Evolutionary conservation across 1,139 yeast genomes (phyloP).

Genomic region (Candida sp.): DNA sequence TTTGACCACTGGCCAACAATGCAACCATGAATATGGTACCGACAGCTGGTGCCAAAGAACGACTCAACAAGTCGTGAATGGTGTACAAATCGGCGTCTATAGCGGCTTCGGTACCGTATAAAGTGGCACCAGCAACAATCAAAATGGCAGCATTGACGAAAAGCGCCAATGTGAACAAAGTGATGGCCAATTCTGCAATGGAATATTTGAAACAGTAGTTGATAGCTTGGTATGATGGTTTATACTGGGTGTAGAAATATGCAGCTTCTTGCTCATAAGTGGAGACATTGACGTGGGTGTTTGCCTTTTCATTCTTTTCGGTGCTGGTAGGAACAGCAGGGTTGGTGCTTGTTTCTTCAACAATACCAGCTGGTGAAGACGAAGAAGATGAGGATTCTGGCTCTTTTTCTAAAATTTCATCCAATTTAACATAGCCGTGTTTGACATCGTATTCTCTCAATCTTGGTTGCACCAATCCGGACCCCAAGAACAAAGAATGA

Average conservation of each 20-base stretch:
- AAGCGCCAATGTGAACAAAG: constrained; percentile 74
- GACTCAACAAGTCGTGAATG: constrained; percentile 61
- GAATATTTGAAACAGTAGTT: constrained; percentile 70
- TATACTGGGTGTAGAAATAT: constrained; percentile 48
- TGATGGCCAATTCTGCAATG: constrained; percentile 63
- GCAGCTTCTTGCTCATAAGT: constrained; percentile 31
- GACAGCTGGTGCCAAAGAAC: constrained; percentile 67
- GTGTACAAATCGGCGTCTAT: constrained; percentile 76
- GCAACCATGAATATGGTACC: constrained; percentile 84
- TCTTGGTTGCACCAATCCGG: constrained; percentile 80
- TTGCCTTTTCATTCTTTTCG: constrained; percentile 7
- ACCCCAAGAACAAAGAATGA: constrained; percentile 75
- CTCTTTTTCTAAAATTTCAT: constrained; percentile 16
- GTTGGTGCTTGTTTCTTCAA: constrained; percentile 1
- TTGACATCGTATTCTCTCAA: constrained; percentile 64
- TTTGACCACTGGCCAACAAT: constrained; percentile 74
- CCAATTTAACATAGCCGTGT: constrained; percentile 46
- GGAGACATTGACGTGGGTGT: constrained; percentile 10
- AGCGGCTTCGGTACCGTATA: constrained; percentile 68
- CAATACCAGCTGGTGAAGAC: constrained; percentile 5
- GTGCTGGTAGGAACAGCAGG: background rate
- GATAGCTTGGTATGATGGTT: constrained; percentile 69
- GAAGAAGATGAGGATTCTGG: background rate
- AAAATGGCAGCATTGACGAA: constrained; percentile 82
- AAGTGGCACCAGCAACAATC: constrained; percentile 75